Percentiles rank a stretch among this genome's conserved stretches.
These are phyloP conservation scores for Arthrobotrys megalospora DNA, from an alignment of 2,329 filamentous ascomycete species.

Conservation along the genomic window DNA sequence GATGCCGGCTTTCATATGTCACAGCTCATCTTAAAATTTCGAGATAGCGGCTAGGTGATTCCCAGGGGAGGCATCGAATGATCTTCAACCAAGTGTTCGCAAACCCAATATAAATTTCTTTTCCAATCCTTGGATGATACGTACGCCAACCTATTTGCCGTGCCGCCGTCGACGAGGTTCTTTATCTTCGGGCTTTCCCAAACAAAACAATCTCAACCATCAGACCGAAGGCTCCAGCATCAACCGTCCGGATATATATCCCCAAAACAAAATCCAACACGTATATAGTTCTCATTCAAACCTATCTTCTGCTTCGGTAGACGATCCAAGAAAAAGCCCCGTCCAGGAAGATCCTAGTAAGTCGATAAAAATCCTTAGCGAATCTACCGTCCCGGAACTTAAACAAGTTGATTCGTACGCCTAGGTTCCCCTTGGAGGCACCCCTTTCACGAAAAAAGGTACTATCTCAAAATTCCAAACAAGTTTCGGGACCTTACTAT, in stretches of 20 bases:
- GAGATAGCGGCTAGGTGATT: conserved; percentile 38
- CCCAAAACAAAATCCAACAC: conserved; percentile 38
- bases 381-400: conserved; percentile 43
- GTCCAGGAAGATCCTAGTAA: conserved; percentile 50
- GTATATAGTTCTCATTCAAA: conserved; percentile 24
- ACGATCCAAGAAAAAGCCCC: conserved; percentile 32
- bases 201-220: conserved; percentile 21
- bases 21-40: conserved; percentile 36
- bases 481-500: conserved; percentile 52
- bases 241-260: conserved; percentile 23
- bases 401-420: conserved; percentile 31
- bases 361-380: conserved; percentile 43
- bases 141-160: conserved; percentile 41
- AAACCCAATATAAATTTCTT: conserved; percentile 32
- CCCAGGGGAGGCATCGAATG: conserved; percentile 27
- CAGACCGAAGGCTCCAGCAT: conserved; percentile 16
- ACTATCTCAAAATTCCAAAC: conserved; percentile 45
- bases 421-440: conserved; percentile 24
- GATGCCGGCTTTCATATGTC: conserved; percentile 20
- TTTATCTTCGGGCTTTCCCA: conserved; percentile 23
- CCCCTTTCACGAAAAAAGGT: conserved; percentile 42
- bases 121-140: conserved; percentile 32
- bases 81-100: conserved; percentile 38
- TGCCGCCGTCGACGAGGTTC: conserved; percentile 31
- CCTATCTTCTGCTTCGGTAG: conserved; percentile 31